phyloP scores from a whole-genome alignment of 352 stramenopile genomes.

The Albugo candida region DNA sequence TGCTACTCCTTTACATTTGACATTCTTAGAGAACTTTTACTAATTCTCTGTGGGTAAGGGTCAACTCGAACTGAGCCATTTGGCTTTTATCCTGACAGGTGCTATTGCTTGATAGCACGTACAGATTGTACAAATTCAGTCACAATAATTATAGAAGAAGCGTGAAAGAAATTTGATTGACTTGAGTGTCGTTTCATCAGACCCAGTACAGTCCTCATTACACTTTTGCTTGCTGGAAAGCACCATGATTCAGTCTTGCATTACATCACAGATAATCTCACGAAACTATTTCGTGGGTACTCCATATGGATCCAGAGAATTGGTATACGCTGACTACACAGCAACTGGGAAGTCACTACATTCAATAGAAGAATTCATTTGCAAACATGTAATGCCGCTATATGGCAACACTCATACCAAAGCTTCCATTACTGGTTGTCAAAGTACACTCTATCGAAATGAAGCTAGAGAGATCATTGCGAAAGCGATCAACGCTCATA shows the following conservation, averaged over 20 bases:
- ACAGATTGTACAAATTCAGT: too few relatives aligned
- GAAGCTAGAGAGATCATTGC: slow-evolving; percentile 89
- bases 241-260: slow-evolving; percentile 2
- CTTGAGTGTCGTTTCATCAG: too few relatives aligned
- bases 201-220: too few relatives aligned
- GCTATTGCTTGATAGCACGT: too few relatives aligned
- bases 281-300: slow-evolving; percentile 14
- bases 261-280: slow-evolving; percentile 11
- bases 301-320: slow-evolving; percentile 24
- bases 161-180: too few relatives aligned
- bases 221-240: too few relatives aligned
- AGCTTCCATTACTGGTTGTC: slow-evolving; percentile 47
- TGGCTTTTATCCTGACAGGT: too few relatives aligned
- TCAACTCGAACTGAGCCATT: too few relatives aligned
- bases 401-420: slow-evolving; percentile 97
- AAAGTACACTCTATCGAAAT: slow-evolving; percentile 87
- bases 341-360: slow-evolving; percentile 69
- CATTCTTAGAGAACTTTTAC: too few relatives aligned
- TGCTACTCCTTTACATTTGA: too few relatives aligned
- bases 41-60: too few relatives aligned
- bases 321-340: slow-evolving; percentile 83
- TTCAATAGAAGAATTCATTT: slow-evolving; percentile 83
- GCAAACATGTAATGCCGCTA: slow-evolving; percentile 73
- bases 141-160: too few relatives aligned
- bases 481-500: slow-evolving; percentile 79